These are phyloP conservation scores for Sclerotiophoma versabilis DNA, from an alignment of 2,329 filamentous ascomycete genomes.

Conservation along the genomic window DNA sequence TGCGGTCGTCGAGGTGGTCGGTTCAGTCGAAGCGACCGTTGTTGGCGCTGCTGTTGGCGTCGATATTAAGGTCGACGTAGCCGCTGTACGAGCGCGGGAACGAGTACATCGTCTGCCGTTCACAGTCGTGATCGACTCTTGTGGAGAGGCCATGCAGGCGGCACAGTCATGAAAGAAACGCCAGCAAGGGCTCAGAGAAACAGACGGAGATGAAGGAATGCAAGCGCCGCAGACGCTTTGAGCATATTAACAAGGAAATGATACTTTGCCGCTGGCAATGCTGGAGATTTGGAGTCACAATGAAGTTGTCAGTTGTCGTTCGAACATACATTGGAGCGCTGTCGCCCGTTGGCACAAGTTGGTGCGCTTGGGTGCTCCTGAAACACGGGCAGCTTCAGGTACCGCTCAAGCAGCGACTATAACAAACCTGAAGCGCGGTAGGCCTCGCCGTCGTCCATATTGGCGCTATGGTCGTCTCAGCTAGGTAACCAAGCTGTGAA, in stretches of 20 bases:
- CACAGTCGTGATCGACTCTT: conserved; percentile 48
- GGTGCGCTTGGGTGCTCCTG: conserved; percentile 42
- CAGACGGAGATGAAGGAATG: conserved; percentile 38
- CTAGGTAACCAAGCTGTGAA: background rate
- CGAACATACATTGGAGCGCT: conserved; percentile 36
- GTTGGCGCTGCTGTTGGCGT: conserved; percentile 25
- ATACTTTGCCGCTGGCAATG: conserved; percentile 33
- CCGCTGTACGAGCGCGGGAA: conserved; percentile 43
- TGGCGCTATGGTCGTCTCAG: conserved; percentile 43
- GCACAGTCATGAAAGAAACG: conserved; percentile 42
- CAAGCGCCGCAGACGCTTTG: conserved; percentile 44
- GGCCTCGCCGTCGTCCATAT: conserved; percentile 38
- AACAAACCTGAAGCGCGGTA: conserved; percentile 48
- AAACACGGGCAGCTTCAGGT: conserved; percentile 47
- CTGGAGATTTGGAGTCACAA: conserved; percentile 33
- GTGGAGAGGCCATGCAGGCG: conserved; percentile 49
- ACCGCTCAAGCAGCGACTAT: conserved; percentile 44
- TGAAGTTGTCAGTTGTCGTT: conserved; percentile 34
- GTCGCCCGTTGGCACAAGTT: conserved; percentile 46
- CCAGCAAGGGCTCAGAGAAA: conserved; percentile 38
- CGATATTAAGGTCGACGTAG: conserved; percentile 28
- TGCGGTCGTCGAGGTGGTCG: conserved; percentile 28
- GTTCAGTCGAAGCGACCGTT: conserved; percentile 27
- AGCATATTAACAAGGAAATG: conserved; percentile 46
- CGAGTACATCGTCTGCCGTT: conserved; percentile 50